Evolutionary conservation across 805 yeast species (phyloP).

Genomic region (Metschnikowia borealis): DNA sequence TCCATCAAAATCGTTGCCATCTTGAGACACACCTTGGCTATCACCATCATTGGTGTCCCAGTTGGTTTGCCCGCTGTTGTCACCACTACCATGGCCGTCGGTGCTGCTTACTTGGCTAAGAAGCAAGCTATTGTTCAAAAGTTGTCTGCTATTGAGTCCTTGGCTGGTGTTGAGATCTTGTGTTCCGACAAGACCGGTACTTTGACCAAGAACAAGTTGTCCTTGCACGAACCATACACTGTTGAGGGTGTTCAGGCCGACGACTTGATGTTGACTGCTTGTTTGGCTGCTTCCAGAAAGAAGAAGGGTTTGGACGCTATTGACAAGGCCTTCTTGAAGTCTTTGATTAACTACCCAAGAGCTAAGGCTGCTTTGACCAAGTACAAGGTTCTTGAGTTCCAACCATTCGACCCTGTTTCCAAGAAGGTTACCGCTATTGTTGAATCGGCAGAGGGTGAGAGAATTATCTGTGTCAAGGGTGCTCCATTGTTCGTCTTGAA

Average conservation of each 20-base stretch:
- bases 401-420: constrained; percentile 96
- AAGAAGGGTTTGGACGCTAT: constrained; percentile 97
- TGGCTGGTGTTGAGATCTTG: constrained; percentile 96
- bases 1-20: constrained; percentile 80
- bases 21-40: constrained; percentile 89
- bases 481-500: constrained; percentile 95
- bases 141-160: constrained; percentile 92
- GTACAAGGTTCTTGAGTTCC: constrained; percentile 93
- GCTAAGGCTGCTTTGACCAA: constrained; percentile 90
- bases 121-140: constrained; percentile 97
- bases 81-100: constrained; percentile 99
- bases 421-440: constrained; percentile 94
- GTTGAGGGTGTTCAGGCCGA: constrained; percentile 96
- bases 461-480: constrained; percentile 95
- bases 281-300: constrained; percentile 97
- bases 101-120: constrained; percentile 98
- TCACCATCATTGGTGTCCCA: constrained; percentile 96
- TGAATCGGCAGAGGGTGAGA: constrained; percentile 93
- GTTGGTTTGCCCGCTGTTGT: constrained; percentile 98
- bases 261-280: constrained; percentile 94
- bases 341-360: constrained; percentile 82
- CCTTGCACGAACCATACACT: constrained; percentile 95
- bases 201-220: constrained; percentile 92
- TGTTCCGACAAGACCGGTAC: constrained; percentile 99
- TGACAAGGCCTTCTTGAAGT: constrained; percentile 93